These are phyloP conservation scores for Dichomitus squalens DNA, from an alignment of 1,284 basidiomycete genomes.

Conservation along the genomic window DNA sequence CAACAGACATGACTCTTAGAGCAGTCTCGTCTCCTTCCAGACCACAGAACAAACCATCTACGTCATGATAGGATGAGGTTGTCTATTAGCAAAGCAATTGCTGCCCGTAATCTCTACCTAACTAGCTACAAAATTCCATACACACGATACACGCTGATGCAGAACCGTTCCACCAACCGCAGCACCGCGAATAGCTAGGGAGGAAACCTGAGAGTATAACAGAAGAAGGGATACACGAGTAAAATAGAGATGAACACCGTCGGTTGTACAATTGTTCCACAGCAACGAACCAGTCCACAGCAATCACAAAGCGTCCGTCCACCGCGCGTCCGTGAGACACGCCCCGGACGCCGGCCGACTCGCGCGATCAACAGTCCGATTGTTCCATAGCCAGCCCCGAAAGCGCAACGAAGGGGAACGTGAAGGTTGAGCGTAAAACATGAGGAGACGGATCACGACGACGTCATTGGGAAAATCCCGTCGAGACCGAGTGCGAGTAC, in stretches of 20 bases:
- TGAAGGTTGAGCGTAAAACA: not conserved
- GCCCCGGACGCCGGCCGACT: not conserved
- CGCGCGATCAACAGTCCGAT: not conserved
- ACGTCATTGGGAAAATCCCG: slow-evolving; percentile 11
- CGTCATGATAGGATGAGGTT: not conserved
- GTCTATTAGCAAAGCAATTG: not conserved
- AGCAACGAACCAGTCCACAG: slow-evolving; percentile 11
- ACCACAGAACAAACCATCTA: no score
- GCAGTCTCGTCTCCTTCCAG: not conserved
- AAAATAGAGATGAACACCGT: slow-evolving; percentile 10
- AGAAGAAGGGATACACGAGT: slow-evolving; percentile 11
- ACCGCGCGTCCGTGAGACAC: not conserved
- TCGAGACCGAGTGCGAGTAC: slow-evolving; percentile 12
- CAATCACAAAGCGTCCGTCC: not conserved
- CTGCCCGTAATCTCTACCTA: slow-evolving; percentile 2
- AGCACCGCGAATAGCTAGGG: not conserved
- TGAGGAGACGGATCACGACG: not conserved
- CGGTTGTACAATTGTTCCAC: slow-evolving; percentile 21
- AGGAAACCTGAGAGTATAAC: not conserved
- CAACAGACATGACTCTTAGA: not conserved
- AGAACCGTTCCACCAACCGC: not conserved
- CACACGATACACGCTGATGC: not conserved
- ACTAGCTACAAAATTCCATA: not conserved
- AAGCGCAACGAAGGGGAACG: not conserved
- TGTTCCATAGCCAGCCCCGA: not conserved